These are phyloP conservation scores for Eimeria necatrix DNA, from an alignment of 169 alveolate genomes.

Conservation along the genomic window DNA sequence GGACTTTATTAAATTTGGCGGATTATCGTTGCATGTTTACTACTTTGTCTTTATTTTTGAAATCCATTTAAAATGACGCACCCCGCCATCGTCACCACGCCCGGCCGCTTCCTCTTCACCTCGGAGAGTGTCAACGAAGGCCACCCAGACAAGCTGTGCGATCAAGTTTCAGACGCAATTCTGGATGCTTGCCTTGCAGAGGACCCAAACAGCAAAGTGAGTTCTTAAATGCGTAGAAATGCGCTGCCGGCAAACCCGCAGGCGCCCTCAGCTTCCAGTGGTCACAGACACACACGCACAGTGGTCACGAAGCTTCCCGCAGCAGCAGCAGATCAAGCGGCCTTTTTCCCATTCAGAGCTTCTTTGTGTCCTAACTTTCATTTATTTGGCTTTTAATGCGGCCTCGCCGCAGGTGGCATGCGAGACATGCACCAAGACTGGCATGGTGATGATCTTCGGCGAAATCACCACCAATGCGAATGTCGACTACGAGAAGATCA, in stretches of 20 bases:
- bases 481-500: constrained; percentile 96
- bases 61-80: constrained; percentile 18
- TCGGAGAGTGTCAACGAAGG: constrained; percentile 99
- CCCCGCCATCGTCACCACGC: constrained; percentile 55
- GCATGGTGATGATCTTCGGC: constrained; percentile 98
- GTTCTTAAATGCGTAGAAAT: neutral
- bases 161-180: constrained; percentile 99
- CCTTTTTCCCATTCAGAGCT: neutral
- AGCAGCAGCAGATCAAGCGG: neutral
- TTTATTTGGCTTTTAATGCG: neutral
- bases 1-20: neutral
- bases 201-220: constrained; percentile 89
- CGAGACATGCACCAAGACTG: constrained; percentile 91
- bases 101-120: constrained; percentile 95
- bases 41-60: neutral
- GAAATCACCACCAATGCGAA: constrained; percentile 97
- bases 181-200: constrained; percentile 98
- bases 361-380: neutral
- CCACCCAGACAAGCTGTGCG: constrained; percentile 99
- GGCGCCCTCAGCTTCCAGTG: no score
- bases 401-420: constrained; percentile 94
- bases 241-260: no score
- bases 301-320: neutral
- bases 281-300: no score
- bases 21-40: neutral